A percentile compares a stretch with the other conserved stretches of the same genome.
Evolutionary conservation across 225 moss, liverwort and hornwort species (phyloP).

Genomic region (Pleurozium schreberi): DNA sequence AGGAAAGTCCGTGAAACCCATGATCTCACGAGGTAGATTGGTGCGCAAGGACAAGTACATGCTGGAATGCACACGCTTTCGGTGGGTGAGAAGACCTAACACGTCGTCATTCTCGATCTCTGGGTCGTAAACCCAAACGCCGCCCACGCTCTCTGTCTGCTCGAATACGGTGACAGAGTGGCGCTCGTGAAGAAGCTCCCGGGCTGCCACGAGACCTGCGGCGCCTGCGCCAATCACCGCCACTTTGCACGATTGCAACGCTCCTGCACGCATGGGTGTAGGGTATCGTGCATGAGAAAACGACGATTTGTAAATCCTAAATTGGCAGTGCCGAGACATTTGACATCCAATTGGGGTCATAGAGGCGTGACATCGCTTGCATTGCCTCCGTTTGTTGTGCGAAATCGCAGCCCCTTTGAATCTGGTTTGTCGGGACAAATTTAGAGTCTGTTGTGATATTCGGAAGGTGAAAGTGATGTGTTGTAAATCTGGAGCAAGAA

Average conservation of each 20-base stretch:
- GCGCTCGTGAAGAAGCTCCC: slow-evolving; percentile 61
- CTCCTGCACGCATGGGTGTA: neutral
- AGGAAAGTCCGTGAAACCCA: slow-evolving; percentile 71
- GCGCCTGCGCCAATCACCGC: slow-evolving; percentile 91
- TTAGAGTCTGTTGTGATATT: neutral
- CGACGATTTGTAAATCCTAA: neutral
- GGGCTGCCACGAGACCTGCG: slow-evolving; percentile 67
- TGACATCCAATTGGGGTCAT: neutral
- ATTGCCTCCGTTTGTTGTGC: neutral
- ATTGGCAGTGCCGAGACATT: neutral
- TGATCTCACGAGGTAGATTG: slow-evolving; percentile 72
- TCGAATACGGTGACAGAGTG: slow-evolving; percentile 59
- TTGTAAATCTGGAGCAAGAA: neutral
- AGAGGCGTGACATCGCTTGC: neutral
- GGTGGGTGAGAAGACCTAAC: slow-evolving; percentile 6
- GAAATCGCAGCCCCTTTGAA: neutral
- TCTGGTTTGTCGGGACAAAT: neutral
- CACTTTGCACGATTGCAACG: slow-evolving; percentile 18
- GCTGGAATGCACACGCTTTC: slow-evolving; percentile 70
- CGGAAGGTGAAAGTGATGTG: neutral
- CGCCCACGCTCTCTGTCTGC: slow-evolving; percentile 49
- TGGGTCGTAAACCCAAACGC: slow-evolving; percentile 68
- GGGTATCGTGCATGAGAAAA: neutral
- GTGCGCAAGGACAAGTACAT: slow-evolving; percentile 71
- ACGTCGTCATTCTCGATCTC: slow-evolving; percentile 54